Conservation (phyloP, 108 stramenopile genomes). For the Cyclotella cryptica region DNA sequence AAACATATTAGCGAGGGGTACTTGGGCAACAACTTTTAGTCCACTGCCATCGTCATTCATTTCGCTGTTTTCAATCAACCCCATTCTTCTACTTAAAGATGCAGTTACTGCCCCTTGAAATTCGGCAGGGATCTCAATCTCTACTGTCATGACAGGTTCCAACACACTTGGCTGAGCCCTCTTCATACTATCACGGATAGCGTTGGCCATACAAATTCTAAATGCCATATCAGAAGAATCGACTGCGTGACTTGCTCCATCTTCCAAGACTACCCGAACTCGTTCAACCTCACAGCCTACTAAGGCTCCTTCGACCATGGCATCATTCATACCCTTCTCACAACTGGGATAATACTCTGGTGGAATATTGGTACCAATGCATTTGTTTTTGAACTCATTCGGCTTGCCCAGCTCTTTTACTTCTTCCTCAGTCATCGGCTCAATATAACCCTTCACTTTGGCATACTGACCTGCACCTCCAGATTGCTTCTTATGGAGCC, state of each 20-base stretch:
- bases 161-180: constrained; percentile 85
- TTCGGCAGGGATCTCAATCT: constrained; percentile 93
- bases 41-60: constrained; percentile 95
- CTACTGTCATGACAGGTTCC: constrained; percentile 97
- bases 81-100: constrained; percentile 94
- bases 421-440: constrained; percentile 92
- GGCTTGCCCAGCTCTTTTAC: constrained; percentile 72
- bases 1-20: constrained; percentile 96
- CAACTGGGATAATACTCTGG: constrained; percentile 96
- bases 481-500: constrained; percentile 99
- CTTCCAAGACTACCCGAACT: constrained; percentile 91
- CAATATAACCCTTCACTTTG: constrained; percentile 95
- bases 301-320: constrained; percentile 90
- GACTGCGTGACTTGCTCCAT: constrained; percentile 96
- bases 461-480: constrained; percentile 99
- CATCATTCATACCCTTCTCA: constrained; percentile 95
- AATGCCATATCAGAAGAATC: constrained; percentile 99
- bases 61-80: constrained; percentile 91
- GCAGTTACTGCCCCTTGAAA: constrained; percentile 98
- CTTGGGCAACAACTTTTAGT: constrained; percentile 87
- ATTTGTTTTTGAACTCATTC: constrained; percentile 91
- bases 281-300: constrained; percentile 95
- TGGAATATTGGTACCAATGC: constrained; percentile 97
- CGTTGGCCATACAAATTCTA: constrained; percentile 93
- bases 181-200: constrained; percentile 92